phyloP scores from a whole-genome alignment of 2,329 filamentous ascomycete species.

The Trichophyton simii region DNA sequence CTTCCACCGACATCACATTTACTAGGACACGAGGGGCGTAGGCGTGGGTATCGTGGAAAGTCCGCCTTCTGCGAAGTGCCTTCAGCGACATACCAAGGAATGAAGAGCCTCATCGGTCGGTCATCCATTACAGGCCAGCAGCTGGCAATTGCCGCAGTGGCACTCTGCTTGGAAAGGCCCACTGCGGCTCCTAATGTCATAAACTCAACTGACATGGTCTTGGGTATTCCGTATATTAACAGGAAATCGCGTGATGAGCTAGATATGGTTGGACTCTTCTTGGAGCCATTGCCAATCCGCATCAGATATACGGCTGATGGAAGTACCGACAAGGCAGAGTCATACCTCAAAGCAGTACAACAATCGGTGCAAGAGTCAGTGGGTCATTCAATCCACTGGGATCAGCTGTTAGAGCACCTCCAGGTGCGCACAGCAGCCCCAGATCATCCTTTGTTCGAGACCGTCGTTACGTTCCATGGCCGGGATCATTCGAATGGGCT shows the following conservation, averaged over 20 bases:
- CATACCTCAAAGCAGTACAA: too few species aligned
- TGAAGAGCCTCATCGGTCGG: not conserved
- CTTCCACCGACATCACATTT: not conserved
- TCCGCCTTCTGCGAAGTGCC: not conserved
- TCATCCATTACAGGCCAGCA: conserved; percentile 16
- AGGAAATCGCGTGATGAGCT: conserved; percentile 15
- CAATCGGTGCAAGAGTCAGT: too few species aligned
- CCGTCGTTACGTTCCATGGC: too few species aligned
- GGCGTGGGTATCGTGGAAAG: not conserved
- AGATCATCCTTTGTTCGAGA: too few species aligned
- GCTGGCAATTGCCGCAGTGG: conserved; percentile 16
- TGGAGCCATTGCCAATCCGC: conserved; percentile 22
- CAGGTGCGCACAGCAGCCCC: not conserved
- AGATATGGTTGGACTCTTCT: conserved; percentile 20
- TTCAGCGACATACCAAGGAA: not conserved
- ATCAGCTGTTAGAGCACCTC: too few species aligned
- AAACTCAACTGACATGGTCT: conserved; percentile 15
- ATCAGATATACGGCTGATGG: conserved; percentile 1
- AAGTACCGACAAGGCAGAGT: not conserved
- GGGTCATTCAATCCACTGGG: too few species aligned
- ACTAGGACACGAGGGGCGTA: not conserved
- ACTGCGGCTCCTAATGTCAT: not conserved
- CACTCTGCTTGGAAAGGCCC: not conserved
- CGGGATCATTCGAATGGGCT: too few species aligned
- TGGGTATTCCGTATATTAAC: conserved; percentile 22